These are phyloP conservation scores for Pholiota molesta DNA, from an alignment of 768 basidiomycete species.

Conservation along the genomic window DNA sequence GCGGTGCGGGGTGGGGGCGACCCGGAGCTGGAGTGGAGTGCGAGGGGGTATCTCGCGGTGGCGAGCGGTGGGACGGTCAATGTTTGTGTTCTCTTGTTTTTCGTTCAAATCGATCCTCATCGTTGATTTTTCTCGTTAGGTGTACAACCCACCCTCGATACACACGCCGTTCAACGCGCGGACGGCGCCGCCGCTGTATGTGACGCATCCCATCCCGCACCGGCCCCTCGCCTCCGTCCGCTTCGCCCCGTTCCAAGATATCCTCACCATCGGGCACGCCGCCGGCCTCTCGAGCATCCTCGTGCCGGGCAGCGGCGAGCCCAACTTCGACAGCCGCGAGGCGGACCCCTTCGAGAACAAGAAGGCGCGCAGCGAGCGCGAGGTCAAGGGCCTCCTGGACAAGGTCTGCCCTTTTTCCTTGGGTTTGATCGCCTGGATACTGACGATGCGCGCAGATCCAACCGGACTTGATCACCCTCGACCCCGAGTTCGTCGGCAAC, in stretches of 20 bases:
- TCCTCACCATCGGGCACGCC: constrained; percentile 78
- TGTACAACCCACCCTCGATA: constrained; percentile 74
- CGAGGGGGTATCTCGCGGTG: constrained; percentile 80
- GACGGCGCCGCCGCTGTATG: constrained; percentile 77
- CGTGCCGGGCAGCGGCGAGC: constrained; percentile 91
- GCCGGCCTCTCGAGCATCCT: constrained; percentile 83
- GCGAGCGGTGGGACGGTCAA: constrained; percentile 85
- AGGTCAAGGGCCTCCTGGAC: constrained; percentile 89
- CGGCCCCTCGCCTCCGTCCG: constrained; percentile 73
- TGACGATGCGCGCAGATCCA: constrained; percentile 58
- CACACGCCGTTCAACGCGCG: constrained; percentile 52
- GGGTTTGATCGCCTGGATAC: too few species aligned
- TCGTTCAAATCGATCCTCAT: neutral
- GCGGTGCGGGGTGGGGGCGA: constrained; percentile 63
- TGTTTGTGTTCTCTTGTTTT: constrained; percentile 42
- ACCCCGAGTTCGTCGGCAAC: constrained; percentile 75
- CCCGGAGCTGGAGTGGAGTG: constrained; percentile 81
- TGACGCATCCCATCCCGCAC: constrained; percentile 84
- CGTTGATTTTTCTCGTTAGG: constrained; percentile 38
- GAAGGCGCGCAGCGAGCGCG: constrained; percentile 81
- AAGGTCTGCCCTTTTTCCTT: constrained; percentile 50
- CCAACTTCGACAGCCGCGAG: constrained; percentile 92
- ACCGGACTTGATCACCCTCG: constrained; percentile 89
- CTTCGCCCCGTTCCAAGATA: constrained; percentile 91
- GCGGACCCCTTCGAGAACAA: constrained; percentile 94